Base-by-base conservation (phyloP, 345 rosid species). In the Ailanthus altissimus region DNA sequence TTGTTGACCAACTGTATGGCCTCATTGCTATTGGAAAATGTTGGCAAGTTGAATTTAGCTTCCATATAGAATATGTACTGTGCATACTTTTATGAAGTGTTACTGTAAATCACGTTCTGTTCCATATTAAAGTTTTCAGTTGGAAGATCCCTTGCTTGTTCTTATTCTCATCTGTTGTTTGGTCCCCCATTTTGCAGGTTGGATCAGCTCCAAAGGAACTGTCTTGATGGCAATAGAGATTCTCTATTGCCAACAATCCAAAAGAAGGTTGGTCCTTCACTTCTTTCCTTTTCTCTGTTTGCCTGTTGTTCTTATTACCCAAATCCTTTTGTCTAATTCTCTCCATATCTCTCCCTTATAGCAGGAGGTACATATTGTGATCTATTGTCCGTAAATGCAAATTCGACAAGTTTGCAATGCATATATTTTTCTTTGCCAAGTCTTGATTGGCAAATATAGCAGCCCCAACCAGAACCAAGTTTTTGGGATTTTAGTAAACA, bases 101-200 rank as follows among this genome's bases (percentile, higher is more conserved):
- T 25, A 38, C 50, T 75, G 68, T 43, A 79, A 75, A 81, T 72
- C 51, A 42, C 46, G 73, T 45, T 58, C 47, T 74, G 59, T 78
- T 73, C 57, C 61, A 73, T 64, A n/a, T 50, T 70, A 57, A 38
- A 62, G 45, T 67, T 72, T 57, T 72, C n/a, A 9, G 61, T 38
- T 53, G 36, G 72, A 75, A 70, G 50, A 78, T 73, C 64, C 58
- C 60, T 71, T 40, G 51, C 36, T 77, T 75, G 72, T 36, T 81
- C 77, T 50, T 72, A 53, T 69, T 74, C 76, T 78, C 54, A 68
- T 47, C 28, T 49, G 6, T 57, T 77, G 20, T 66, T 74, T 62
- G 83, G 83, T 77, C 79, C 77, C 75, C 70, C 21, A 5, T 66
- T 72, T 77, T 75, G 81, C 81, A 86, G 89, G 79, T 76, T 67